Evolutionary conservation across 192 early-diverging fungal genomes (phyloP), one percentile per base, ranked within the genome.

Genomic region (Diversispora eburnea): DNA sequence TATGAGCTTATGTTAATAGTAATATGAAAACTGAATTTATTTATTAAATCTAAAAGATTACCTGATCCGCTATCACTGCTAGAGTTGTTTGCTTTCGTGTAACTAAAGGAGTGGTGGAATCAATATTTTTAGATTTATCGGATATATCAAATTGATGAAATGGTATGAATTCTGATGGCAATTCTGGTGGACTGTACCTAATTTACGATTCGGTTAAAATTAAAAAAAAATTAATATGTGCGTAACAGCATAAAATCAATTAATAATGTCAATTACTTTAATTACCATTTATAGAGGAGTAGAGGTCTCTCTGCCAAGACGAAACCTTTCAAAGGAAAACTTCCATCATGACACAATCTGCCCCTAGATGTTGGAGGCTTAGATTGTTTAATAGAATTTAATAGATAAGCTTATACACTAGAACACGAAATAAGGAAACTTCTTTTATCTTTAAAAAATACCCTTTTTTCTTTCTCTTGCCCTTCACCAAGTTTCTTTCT

Each of bases 311-410:
- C 58, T 3, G 83, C 80, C 9, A 91, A 72, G 8, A 82, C 63
- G 74, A 89, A 91, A 22, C 88, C 86, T 0, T 13, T 47, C 20
- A 91, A 71, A 15, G 88, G 79, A 0, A 81, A 81, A 2, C 80
- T 78, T 17, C 88, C 88, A 72, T 91, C 89, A 72, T 77, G 76
- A 57, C 78, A 83, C 33, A 70, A 56, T 42, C n/a, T 48, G 22
- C 41, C 17, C 17, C n/a, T 22, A 61, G 7, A 13, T 9, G 12
- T 64, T 20, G 6, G 43, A 45, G 55, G 39, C 17, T 2, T 33
- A 0, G 25, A 33, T 33, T 33, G 25, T 33, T 33, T 33, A 33
- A 33, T 33, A 33, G 25, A 33, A 19, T 65, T 65, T n/a, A 33
- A 45, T 64, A 45, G 41, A 41, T 65, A 46, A 64, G 39, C 43